Conservation (phyloP, 805 yeast genomes). For the Suhomyces canberraensis region DNA sequence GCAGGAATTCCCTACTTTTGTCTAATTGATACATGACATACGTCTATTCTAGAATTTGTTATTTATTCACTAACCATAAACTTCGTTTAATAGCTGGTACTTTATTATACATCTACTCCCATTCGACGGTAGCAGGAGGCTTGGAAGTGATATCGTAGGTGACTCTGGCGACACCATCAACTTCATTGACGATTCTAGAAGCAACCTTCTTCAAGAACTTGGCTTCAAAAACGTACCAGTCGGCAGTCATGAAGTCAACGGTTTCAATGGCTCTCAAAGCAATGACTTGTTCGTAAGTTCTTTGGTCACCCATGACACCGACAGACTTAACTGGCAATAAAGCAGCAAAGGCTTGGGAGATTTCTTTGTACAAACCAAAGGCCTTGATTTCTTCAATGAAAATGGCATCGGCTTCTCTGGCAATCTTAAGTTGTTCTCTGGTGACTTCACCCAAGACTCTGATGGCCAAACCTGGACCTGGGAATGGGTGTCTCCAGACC, state of each 20-base stretch:
- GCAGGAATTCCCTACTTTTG: too few species aligned
- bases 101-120: slow-evolving; percentile 65
- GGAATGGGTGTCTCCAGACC: slow-evolving; percentile 99
- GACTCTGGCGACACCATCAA: slow-evolving; percentile 97
- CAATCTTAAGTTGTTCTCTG: slow-evolving; percentile 87
- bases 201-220: slow-evolving; percentile 88
- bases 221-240: slow-evolving; percentile 95
- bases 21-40: too few species aligned
- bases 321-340: slow-evolving; percentile 96
- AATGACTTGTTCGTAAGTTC: slow-evolving; percentile 98
- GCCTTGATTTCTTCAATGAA: slow-evolving; percentile 93
- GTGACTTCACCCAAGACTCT: slow-evolving; percentile 97
- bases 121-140: slow-evolving; percentile 99
- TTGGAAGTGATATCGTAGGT: slow-evolving; percentile 97
- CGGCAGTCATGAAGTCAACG: slow-evolving; percentile 98
- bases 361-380: slow-evolving; percentile 88
- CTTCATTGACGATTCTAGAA: slow-evolving; percentile 96
- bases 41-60: too few species aligned
- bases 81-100: too few species aligned
- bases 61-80: too few species aligned
- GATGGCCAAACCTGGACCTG: slow-evolving; percentile 99
- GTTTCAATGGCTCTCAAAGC: slow-evolving; percentile 98
- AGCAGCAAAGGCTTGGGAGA: slow-evolving; percentile 97
- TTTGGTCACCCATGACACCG: slow-evolving; percentile 99
- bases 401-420: slow-evolving; percentile 94